Percentiles rank a stretch among this genome's conserved stretches.
Conservation (phyloP, 2,329 filamentous ascomycete genomes). For the Coniochaeta ligniaria region DNA sequence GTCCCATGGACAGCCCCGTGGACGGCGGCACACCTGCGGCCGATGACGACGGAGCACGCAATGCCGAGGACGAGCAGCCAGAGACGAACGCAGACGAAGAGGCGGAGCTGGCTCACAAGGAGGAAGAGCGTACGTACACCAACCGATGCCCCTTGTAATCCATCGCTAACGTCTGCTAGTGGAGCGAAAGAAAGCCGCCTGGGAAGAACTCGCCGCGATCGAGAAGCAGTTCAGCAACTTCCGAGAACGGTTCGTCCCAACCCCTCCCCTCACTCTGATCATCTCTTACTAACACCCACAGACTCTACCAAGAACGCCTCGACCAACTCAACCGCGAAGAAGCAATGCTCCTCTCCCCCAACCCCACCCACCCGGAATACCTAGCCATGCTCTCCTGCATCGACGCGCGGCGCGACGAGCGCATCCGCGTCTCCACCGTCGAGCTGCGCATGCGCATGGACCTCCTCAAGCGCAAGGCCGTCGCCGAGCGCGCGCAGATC, state of each 20-base stretch:
- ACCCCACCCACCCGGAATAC: conserved; percentile 82
- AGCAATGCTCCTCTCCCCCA: conserved; percentile 49
- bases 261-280: neutral
- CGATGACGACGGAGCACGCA: conserved; percentile 29
- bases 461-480: conserved; percentile 64
- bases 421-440: conserved; percentile 66
- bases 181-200: conserved; percentile 70
- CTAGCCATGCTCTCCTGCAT: conserved; percentile 85
- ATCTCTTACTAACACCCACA: conserved; percentile 27
- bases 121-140: conserved; percentile 50
- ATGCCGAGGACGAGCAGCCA: conserved; percentile 46
- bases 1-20: conserved; percentile 11
- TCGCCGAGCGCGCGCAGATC: conserved; percentile 77
- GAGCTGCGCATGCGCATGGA: conserved; percentile 68
- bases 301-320: conserved; percentile 82
- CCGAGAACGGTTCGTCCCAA: conserved; percentile 60
- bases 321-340: conserved; percentile 70
- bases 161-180: conserved; percentile 39
- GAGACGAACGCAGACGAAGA: conserved; percentile 54
- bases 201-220: conserved; percentile 71
- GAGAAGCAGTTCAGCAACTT: conserved; percentile 86
- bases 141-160: neutral
- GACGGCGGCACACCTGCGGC: conserved; percentile 23
- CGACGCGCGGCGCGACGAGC: conserved; percentile 73
- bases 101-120: conserved; percentile 48